A percentile compares a stretch with the other conserved stretches of the same genome.
Conservation (phyloP, 768 basidiomycete species). For the Tylopilus felleus region DNA sequence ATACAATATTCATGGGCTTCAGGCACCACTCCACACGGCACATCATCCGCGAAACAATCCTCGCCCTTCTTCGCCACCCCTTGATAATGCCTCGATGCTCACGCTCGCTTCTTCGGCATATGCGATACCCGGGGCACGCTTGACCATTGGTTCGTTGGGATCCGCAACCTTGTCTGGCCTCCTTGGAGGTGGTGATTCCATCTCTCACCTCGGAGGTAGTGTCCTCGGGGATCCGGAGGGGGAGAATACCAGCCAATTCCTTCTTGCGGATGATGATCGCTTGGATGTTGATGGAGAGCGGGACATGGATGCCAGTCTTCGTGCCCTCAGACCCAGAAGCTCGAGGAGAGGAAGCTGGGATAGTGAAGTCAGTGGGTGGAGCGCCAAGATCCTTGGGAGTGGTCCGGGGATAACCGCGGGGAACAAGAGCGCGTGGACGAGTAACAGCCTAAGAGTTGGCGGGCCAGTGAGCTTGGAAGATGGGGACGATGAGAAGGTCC, state of each 20-base stretch:
- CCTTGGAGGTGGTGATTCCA: conserved; percentile 51
- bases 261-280: conserved; percentile 64
- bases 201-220: conserved; percentile 71
- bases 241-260: conserved; percentile 66
- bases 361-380: conserved; percentile 86
- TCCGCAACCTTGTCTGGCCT: conserved; percentile 51
- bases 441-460: conserved; percentile 59
- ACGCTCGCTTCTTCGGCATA: conserved; percentile 94
- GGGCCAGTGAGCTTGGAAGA: conserved; percentile 48
- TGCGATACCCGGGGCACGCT: conserved; percentile 60
- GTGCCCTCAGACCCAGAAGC: conserved; percentile 84
- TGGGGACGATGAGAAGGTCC: conserved; percentile 32
- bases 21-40: conserved; percentile 86
- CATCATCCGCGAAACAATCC: conserved; percentile 97
- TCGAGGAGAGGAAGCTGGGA: conserved; percentile 90
- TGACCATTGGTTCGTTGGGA: conserved; percentile 41
- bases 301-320: conserved; percentile 83
- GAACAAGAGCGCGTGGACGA: conserved; percentile 59
- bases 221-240: conserved; percentile 46
- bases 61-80: conserved; percentile 83
- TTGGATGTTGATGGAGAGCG: conserved; percentile 47
- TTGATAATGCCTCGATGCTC: conserved; percentile 88
- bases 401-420: conserved; percentile 44
- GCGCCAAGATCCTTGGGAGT: conserved; percentile 57
- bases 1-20: conserved; percentile 38